Evolutionary conservation across 2,329 filamentous ascomycete species (phyloP), one percentile per base, ranked within the genome.

Genomic region (Colletotrichum musicola): DNA sequence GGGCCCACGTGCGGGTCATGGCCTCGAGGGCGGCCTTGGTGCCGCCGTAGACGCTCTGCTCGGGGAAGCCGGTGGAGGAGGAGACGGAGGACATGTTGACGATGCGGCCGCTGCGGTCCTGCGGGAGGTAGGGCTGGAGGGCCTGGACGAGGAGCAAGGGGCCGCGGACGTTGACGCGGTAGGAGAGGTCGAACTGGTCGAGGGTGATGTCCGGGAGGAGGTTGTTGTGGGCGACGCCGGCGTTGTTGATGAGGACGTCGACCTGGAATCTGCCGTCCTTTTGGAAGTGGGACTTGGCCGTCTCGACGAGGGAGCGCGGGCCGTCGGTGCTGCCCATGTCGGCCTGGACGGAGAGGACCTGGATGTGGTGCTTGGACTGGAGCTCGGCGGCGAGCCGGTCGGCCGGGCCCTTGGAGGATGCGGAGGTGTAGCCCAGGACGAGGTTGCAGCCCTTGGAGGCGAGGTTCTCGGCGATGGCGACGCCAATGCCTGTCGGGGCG

Each of bases 161-260:
- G 0, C 92, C 94, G 10, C 93, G 87, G 22, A 97, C 94, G 76
- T 97, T 97, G 80, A 96, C 86, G 64, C 88, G 87, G 82, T 93
- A 97, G 64, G 92, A 89, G 73, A 86, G 82, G 50, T 89, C 85
- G 81, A 95, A 97, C 74, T 94, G 87, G 13, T 85, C 84, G 6
- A 84, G 76, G 4, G 86, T 87, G 71, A 93, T 87, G 30, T 92
- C 87, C 58, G 88, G 85, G 25, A 92, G 81, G 27, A 82, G 77
- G 73, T 90, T 87, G 80, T 96, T 95, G 46, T 87, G 81, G 38
- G 88, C 83, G 6, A 90, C 82, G 62, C 93, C 94, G 35, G 94
- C 94, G 78, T 97, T 97, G 86, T 97, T 97, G 83, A 97, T 83
- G 61, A 97, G 83, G 70, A 97, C 93, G 80, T 97, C 93, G 75